Base-by-base conservation (phyloP, 805 yeast species). In the Pichia californica region DNA sequence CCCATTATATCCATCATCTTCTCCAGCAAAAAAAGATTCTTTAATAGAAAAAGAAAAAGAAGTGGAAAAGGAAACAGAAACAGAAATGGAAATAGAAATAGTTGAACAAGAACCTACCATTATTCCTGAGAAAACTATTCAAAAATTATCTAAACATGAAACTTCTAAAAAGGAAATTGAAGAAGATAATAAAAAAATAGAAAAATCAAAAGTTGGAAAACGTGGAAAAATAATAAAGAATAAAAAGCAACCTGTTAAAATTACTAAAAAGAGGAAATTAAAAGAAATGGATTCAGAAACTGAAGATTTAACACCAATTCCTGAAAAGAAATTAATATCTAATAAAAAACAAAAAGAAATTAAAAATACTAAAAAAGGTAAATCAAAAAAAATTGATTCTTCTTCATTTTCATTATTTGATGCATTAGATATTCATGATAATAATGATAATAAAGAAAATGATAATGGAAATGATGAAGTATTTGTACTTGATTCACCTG, bases 401-500 rank as follows among this genome's bases (percentile, higher is more conserved):
- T 27, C 36, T 3, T 29, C 48, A 2, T 36, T 45, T 32, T 41
- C 41, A 1, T 39, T 48, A n/a, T 42, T 48, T 31, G 51, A 48
- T 23, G 33, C 45, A n/a, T 27, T 48, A n/a, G 47, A 46, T 42
- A n/a, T 37, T 8, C 43, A 40, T 21, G 43, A 40, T 1, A 23
- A 44, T 16, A 15, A 11, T n/a, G 28, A 33, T 2, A 34, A 28
- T 13, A 35, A 31, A 7, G 31, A 39, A 16, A 29, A 25, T 20
- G 36, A 20, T 20, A 20, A 28, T 2, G 25, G 29, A 6, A 37
- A 19, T 15, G 44, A 45, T 15, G 46, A 45, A 18, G 18, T 44
- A 5, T 48, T 48, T 29, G 31, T 44, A 8, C 39, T 48, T 14
- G 48, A 43, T n/a, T 40, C 50, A 3, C 52, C 52, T 4, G 32